Percentiles rank a stretch among this genome's conserved stretches.
Evolutionary conservation across 2,329 filamentous ascomycete species (phyloP).

Genomic region (Colletotrichum sp.): DNA sequence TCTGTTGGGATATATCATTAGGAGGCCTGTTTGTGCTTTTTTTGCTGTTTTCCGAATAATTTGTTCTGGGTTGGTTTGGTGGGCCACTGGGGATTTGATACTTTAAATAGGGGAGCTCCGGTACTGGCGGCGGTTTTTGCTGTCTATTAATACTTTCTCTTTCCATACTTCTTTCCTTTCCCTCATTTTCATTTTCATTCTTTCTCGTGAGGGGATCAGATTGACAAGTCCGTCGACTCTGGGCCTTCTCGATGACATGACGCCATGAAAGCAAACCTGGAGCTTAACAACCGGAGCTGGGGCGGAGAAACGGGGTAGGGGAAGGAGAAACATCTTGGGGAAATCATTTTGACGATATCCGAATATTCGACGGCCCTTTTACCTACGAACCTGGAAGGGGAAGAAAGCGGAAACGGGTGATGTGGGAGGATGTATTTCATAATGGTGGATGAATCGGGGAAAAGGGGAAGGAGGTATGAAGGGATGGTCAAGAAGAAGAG

Average conservation of each 20-base stretch:
- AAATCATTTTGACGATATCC: conserved; percentile 14
- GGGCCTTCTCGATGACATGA: conserved; percentile 1
- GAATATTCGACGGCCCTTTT: conserved; percentile 12
- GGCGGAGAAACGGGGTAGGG: background rate
- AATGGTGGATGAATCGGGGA: background rate
- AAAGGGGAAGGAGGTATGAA: background rate
- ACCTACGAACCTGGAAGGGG: conserved; percentile 1
- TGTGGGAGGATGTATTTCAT: background rate
- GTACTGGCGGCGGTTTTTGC: conserved; percentile 1
- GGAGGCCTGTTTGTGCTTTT: background rate
- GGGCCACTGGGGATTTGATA: background rate
- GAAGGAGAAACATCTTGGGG: background rate
- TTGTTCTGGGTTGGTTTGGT: background rate
- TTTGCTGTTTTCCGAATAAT: background rate
- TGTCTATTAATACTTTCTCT: conserved; percentile 4
- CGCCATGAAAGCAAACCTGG: conserved; percentile 18
- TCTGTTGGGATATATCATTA: background rate
- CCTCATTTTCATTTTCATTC: background rate
- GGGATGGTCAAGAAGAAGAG: background rate
- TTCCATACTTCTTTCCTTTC: background rate
- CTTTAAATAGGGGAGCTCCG: background rate
- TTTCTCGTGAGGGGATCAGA: background rate
- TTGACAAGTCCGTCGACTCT: background rate
- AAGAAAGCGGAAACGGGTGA: background rate
- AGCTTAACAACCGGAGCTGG: conserved; percentile 13